phyloP scores from a whole-genome alignment of 495 filamentous ascomycete genomes.

The Astrocystis sublimbata region DNA sequence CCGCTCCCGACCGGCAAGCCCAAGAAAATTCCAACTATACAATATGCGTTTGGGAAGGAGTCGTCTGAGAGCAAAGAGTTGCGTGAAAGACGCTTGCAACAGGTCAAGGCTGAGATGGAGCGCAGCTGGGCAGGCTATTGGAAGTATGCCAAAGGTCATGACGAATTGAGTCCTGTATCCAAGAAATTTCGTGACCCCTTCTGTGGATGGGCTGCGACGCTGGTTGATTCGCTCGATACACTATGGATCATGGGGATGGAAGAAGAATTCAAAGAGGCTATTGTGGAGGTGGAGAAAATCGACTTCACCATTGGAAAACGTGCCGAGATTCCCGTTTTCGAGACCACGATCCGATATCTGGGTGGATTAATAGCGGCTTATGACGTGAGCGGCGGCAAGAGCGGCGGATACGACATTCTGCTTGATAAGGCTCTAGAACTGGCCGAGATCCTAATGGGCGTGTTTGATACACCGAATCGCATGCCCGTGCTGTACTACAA shows the following conservation, averaged over 20 bases:
- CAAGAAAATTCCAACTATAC: constrained; percentile 71
- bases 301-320: constrained; percentile 79
- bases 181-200: constrained; percentile 71
- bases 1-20: constrained; percentile 70
- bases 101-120: constrained; percentile 74
- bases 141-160: constrained; percentile 76
- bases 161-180: constrained; percentile 76
- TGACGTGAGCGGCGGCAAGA: constrained; percentile 67
- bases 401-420: constrained; percentile 57
- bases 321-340: constrained; percentile 73
- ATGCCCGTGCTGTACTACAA: constrained; percentile 89
- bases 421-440: constrained; percentile 87
- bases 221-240: constrained; percentile 92
- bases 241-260: constrained; percentile 95
- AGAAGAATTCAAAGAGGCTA: constrained; percentile 85
- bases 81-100: constrained; percentile 62
- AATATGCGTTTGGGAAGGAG: constrained; percentile 69
- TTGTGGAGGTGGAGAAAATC: constrained; percentile 72
- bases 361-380: constrained; percentile 82
- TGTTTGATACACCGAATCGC: constrained; percentile 95
- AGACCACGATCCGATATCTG: constrained; percentile 85
- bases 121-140: constrained; percentile 85
- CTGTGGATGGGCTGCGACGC: constrained; percentile 90
- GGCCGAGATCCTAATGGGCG: constrained; percentile 83
- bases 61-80: constrained; percentile 57